phyloP scores from a whole-genome alignment of 2,329 filamentous ascomycete species.

The Colletotrichum orbiculare region DNA sequence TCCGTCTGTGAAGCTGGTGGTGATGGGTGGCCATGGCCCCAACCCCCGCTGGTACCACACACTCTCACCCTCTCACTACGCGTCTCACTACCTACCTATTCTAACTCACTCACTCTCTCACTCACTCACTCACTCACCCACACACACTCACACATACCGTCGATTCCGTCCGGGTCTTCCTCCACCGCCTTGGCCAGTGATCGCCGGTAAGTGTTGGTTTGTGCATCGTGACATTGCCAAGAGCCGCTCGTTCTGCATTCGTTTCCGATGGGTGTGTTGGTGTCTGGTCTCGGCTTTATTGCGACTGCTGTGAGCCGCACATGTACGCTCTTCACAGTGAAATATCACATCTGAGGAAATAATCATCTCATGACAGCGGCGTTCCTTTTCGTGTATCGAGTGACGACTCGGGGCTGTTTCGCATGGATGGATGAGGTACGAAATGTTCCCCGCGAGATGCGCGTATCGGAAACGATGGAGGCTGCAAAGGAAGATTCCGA shows the following conservation, averaged over 20 bases:
- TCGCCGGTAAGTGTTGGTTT: not conserved
- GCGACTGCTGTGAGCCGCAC: not conserved
- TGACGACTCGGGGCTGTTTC: too few species aligned
- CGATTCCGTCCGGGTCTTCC: not conserved
- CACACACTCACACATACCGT: constrained; percentile 3
- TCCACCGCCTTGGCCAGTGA: constrained; percentile 17
- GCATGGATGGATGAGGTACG: too few species aligned
- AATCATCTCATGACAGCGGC: too few species aligned
- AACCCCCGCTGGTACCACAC: constrained; percentile 15
- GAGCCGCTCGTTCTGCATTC: not conserved
- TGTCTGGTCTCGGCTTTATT: not conserved
- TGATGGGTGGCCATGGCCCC: constrained; percentile 9
- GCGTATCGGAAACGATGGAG: not conserved
- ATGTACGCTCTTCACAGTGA: too few species aligned
- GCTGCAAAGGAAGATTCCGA: not conserved
- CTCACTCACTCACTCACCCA: too few species aligned
- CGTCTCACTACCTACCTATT: too few species aligned
- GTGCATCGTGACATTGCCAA: constrained; percentile 12
- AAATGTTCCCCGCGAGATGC: not conserved
- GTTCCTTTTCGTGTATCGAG: too few species aligned
- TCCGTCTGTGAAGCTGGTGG: constrained; percentile 18
- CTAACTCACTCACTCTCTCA: too few species aligned
- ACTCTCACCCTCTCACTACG: not conserved
- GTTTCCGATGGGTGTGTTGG: not conserved
- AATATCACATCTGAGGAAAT: too few species aligned